A percentile compares a stretch with the other conserved stretches of the same genome.
Evolutionary conservation across 2,329 filamentous ascomycete species (phyloP).

Genomic region (Ceratocystis alfenasii): DNA sequence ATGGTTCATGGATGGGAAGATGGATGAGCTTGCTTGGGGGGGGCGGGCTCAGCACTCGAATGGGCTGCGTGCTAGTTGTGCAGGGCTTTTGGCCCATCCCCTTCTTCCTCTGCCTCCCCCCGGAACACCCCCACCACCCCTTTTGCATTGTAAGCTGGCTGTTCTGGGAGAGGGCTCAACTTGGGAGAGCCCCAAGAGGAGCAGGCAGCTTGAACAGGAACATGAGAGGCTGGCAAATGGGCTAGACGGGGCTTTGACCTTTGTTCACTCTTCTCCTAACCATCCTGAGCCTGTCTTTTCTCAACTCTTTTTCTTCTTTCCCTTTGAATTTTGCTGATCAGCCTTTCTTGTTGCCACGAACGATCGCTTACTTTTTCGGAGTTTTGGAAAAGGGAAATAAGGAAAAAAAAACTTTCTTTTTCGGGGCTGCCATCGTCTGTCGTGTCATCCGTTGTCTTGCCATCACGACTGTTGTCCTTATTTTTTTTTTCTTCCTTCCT

Average conservation of each 20-base stretch:
- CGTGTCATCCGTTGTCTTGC: not conserved
- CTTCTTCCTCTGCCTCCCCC: not conserved
- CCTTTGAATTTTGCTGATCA: not conserved
- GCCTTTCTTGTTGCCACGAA: not conserved
- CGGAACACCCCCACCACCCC: slow-evolving; percentile 3
- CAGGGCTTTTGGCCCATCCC: not conserved
- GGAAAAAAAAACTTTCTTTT: not conserved
- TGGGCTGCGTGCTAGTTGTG: not conserved
- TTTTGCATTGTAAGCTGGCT: not conserved
- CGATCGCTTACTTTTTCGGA: not conserved
- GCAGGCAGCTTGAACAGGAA: not conserved
- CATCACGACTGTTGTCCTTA: not conserved
- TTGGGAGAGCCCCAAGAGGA: not conserved
- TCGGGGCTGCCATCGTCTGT: not conserved
- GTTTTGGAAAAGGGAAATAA: not conserved
- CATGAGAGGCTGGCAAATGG: not conserved
- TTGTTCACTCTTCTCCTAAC: not conserved
- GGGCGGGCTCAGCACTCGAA: not conserved
- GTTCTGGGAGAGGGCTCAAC: not conserved
- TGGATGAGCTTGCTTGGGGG: not conserved
- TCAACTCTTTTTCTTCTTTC: slow-evolving; percentile 1
- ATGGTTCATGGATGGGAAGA: not conserved
- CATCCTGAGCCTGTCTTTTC: not conserved
- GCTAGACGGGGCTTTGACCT: slow-evolving; percentile 5
- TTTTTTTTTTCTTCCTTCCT: not conserved